These are phyloP conservation scores for Noccaea bulbosa DNA, from an alignment of 345 rosid genomes.

Conservation along the genomic window DNA sequence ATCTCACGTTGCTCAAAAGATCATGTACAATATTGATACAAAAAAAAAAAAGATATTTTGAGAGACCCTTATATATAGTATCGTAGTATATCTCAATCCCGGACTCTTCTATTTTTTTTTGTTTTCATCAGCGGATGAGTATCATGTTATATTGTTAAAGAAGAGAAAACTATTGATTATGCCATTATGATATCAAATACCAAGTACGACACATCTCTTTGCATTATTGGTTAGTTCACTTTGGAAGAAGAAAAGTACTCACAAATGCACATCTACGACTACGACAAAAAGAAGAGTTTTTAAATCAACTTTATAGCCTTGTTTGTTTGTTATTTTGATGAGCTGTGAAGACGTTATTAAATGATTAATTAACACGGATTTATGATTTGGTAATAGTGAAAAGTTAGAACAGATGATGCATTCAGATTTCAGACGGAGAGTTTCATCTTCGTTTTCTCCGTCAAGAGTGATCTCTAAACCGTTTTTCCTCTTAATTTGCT, in stretches of 20 bases:
- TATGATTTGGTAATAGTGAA: background rate
- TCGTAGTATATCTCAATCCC: too few relatives aligned
- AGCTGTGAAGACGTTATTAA: background rate
- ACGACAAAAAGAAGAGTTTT: background rate
- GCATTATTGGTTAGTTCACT: constrained; percentile 26
- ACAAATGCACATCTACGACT: background rate
- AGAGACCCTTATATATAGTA: too few relatives aligned
- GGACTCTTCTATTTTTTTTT: too few relatives aligned
- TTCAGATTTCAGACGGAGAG: background rate
- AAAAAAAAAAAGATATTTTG: too few relatives aligned
- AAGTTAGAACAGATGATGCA: constrained; percentile 2
- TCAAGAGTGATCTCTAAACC: background rate
- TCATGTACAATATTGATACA: too few relatives aligned
- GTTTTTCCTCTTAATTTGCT: background rate
- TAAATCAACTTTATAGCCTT: constrained; percentile 8
- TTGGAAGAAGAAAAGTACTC: background rate
- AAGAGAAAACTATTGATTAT: background rate
- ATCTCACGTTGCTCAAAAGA: too few relatives aligned
- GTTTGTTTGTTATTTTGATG: background rate
- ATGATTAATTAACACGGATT: background rate
- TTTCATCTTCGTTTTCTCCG: background rate
- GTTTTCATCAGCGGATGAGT: constrained; percentile 3
- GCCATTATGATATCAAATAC: constrained; percentile 17
- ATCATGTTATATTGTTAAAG: background rate
- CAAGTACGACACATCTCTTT: constrained; percentile 1